Conservation (phyloP, 2,329 filamentous ascomycete genomes). For the Aspergillus brasiliensis region DNA sequence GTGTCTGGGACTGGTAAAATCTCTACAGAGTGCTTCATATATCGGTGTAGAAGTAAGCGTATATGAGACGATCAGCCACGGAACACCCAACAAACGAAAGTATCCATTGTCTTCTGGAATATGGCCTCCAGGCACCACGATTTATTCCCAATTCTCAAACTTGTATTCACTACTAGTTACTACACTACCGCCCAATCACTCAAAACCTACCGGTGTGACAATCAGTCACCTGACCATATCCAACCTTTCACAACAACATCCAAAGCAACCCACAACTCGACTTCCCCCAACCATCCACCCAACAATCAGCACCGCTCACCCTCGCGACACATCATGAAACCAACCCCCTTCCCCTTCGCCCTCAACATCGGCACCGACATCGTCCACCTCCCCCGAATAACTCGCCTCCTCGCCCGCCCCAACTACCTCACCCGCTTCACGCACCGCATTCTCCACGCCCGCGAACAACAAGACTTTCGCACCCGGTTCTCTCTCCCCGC, state of each 20-base stretch:
- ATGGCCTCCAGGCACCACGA: too few species aligned
- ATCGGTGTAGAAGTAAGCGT: background rate
- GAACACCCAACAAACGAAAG: background rate
- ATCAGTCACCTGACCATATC: constrained; percentile 10
- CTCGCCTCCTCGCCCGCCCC: constrained; percentile 55
- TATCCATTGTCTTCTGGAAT: background rate
- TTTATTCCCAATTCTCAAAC: too few species aligned
- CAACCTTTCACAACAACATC: background rate
- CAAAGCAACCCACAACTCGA: background rate
- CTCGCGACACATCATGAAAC: constrained; percentile 32
- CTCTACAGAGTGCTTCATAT: background rate
- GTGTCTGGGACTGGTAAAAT: background rate
- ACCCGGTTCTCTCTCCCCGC: constrained; percentile 31
- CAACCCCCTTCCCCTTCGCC: constrained; percentile 61
- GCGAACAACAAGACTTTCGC: constrained; percentile 43
- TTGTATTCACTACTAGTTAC: too few species aligned
- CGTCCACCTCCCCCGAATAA: constrained; percentile 68
- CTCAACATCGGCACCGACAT: constrained; percentile 78
- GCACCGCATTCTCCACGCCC: constrained; percentile 43
- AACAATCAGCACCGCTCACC: background rate
- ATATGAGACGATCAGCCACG: background rate
- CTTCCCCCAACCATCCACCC: background rate
- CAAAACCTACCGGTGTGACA: background rate
- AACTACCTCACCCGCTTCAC: constrained; percentile 43
- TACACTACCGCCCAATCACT: background rate